Conservation (phyloP, 805 yeast species). For the Kodamaea kaohsiungensis region DNA sequence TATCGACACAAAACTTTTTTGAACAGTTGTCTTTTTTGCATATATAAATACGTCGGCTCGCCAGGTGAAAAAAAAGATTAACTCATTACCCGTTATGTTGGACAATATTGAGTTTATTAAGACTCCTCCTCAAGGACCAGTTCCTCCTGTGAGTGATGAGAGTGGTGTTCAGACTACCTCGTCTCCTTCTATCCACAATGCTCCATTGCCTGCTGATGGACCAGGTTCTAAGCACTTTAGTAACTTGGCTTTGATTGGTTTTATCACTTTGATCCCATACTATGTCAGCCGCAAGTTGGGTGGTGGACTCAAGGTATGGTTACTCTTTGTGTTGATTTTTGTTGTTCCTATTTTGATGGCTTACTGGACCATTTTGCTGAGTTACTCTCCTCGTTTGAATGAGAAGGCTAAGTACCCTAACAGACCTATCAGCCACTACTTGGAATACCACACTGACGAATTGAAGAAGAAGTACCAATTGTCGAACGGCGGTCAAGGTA, state of each 20-base stretch:
- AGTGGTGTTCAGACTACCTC: constrained; percentile 41
- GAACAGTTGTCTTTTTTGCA: not conserved
- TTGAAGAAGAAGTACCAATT: constrained; percentile 32
- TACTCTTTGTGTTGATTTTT: constrained; percentile 55
- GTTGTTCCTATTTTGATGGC: constrained; percentile 75
- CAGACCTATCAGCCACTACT: constrained; percentile 73
- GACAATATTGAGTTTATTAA: constrained; percentile 53
- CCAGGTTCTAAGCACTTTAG: constrained; percentile 78
- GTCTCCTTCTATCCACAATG: constrained; percentile 77
- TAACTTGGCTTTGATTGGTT: constrained; percentile 53
- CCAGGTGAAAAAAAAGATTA: not conserved
- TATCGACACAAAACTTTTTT: not conserved
- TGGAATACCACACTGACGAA: constrained; percentile 75
- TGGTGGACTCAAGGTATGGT: constrained; percentile 66
- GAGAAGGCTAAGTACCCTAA: constrained; percentile 76
- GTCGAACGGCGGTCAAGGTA: constrained; percentile 55
- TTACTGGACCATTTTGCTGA: constrained; percentile 78
- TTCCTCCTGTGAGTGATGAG: constrained; percentile 30
- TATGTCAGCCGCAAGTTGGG: constrained; percentile 66
- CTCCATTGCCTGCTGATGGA: constrained; percentile 89
- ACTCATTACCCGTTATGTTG: constrained; percentile 28
- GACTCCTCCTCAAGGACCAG: constrained; percentile 54
- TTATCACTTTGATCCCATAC: constrained; percentile 60
- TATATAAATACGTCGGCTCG: not conserved
- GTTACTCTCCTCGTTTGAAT: constrained; percentile 78